Percentiles rank a stretch among this genome's conserved stretches.
phyloP scores from a whole-genome alignment of 2,329 filamentous ascomycete genomes.

The Trichoderma sp. region DNA sequence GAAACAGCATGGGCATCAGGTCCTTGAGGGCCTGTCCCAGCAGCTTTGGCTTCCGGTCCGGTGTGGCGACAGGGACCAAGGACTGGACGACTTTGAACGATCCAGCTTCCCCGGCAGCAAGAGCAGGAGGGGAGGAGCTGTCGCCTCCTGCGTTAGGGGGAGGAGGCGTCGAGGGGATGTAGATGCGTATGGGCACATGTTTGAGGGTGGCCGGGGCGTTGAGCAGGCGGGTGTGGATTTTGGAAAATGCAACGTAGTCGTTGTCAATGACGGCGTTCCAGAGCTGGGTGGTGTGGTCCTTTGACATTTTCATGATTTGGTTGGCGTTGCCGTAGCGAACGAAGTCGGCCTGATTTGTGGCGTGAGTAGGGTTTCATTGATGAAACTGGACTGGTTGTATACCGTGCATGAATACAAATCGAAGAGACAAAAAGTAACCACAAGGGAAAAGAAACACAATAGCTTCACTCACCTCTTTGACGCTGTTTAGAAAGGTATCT shows the following conservation, averaged over 20 bases:
- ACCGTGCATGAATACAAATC: not conserved
- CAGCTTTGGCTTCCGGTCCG: slow-evolving; percentile 48
- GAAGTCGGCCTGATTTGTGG: slow-evolving; percentile 68
- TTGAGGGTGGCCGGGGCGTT: slow-evolving; percentile 74
- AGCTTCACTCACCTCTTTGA: slow-evolving; percentile 58
- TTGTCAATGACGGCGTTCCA: slow-evolving; percentile 83
- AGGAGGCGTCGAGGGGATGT: slow-evolving; percentile 66
- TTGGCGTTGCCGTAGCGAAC: slow-evolving; percentile 86
- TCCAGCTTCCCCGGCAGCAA: slow-evolving; percentile 43
- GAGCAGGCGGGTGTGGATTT: slow-evolving; percentile 76
- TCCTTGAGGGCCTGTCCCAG: slow-evolving; percentile 77
- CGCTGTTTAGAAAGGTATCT: slow-evolving; percentile 66
- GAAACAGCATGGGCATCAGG: slow-evolving; percentile 81
- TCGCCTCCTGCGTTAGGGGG: slow-evolving; percentile 47
- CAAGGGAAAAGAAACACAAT: not conserved
- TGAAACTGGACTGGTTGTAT: not conserved
- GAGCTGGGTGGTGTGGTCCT: slow-evolving; percentile 78
- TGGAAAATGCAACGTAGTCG: slow-evolving; percentile 71
- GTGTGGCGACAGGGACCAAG: slow-evolving; percentile 60
- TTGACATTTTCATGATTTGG: slow-evolving; percentile 85
- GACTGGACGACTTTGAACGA: slow-evolving; percentile 76
- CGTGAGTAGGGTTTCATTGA: slow-evolving; percentile 15
- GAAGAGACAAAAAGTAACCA: not conserved
- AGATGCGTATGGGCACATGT: slow-evolving; percentile 86
- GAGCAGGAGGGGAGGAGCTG: slow-evolving; percentile 40